Percentiles rank a stretch among this genome's conserved stretches.
These are phyloP conservation scores for Solanum aculeatissimum DNA, from an alignment of 305 asterid species.

Conservation along the genomic window DNA sequence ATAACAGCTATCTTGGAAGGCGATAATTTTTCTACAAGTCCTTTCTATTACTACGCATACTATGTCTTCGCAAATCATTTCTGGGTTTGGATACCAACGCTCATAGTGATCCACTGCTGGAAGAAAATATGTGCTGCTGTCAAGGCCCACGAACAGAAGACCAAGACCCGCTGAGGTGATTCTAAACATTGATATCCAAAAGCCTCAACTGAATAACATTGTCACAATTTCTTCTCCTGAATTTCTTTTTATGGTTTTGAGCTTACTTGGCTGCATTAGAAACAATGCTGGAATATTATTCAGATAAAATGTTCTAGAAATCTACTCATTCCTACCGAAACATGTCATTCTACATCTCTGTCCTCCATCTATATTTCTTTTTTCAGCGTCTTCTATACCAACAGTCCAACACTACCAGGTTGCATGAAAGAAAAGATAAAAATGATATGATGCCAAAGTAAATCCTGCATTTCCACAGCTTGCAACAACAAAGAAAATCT, in stretches of 20 bases:
- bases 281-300: background rate
- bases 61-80: constrained; percentile 58
- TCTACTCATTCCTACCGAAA: background rate
- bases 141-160: constrained; percentile 39
- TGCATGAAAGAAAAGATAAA: background rate
- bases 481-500: background rate
- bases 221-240: background rate
- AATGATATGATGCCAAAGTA: background rate
- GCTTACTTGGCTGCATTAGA: background rate
- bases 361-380: background rate
- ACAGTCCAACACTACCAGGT: background rate
- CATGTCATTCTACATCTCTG: background rate
- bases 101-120: constrained; percentile 58
- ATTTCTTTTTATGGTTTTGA: background rate
- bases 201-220: background rate
- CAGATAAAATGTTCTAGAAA: background rate
- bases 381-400: background rate
- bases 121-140: constrained; percentile 60
- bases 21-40: constrained; percentile 59
- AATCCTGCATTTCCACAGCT: background rate
- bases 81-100: constrained; percentile 69
- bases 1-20: constrained; percentile 72
- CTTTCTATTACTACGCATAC: constrained; percentile 49
- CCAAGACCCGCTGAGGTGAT: constrained; percentile 26
- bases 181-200: background rate